Evolutionary conservation across 164 flowering plant species (phyloP), one percentile per base, ranked within the genome.

Genomic region (Vitis rupestris): DNA sequence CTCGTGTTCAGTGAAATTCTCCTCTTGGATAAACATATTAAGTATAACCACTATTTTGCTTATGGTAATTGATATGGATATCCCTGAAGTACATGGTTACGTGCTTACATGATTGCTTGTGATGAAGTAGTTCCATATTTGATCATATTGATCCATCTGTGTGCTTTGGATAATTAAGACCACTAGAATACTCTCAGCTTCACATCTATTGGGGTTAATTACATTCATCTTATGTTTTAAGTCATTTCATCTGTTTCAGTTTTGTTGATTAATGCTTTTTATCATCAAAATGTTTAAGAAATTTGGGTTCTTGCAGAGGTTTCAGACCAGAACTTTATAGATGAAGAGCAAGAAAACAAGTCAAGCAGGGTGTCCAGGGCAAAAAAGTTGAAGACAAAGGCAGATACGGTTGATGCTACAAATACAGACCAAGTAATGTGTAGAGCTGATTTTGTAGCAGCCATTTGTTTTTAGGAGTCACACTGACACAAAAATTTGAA

Each of bases 321-420:
- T 9, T 76, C 78, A 13, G 84, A 71, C 66, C 86, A 81, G 70
- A 83, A 83, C 63, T 83, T 83, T 68, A 64, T 47, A 54, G 75
- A 81, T 10, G 73, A 73, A 67, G 75, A 68, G 23, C 64, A 17
- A 27, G 70, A 61, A 62, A 67, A 71, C 19, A 55, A 59, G 8
- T 50, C 70, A 19, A 71, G 59, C 63, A 51, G 48, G 13, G 9
- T 1, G 2, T 51, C 75, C 9, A 29, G 9, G 49, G 63, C 68
- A 15, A 81, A 79, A 73, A 73, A 77, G 72, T 58, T 67, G 64
- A 77, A 75, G 68, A 66, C 56, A 61, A 77, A 75, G 68, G 64
- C 59, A 8, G 67, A 64, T 66, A 60, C 30, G 19, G 61, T 30
- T 19, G 74, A 69, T 70, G 57, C 48, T 69, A 69, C 74, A 50